Evolutionary conservation across 108 stramenopile genomes (phyloP), one percentile per base, ranked within the genome.

Genomic region (Chaetoceros tenuissimus): DNA sequence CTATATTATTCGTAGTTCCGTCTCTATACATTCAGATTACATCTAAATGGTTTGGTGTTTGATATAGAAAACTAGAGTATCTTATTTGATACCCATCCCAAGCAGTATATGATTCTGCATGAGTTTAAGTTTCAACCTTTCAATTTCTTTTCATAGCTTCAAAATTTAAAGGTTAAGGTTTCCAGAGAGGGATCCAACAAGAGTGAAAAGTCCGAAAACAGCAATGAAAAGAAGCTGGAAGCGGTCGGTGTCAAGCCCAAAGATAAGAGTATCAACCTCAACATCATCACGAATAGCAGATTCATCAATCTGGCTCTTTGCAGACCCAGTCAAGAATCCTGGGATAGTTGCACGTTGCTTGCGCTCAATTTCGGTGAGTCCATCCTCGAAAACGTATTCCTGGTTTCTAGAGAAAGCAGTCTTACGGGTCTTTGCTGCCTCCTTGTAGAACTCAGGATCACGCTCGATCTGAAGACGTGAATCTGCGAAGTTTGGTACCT

Each of bases 191-290:
- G 55, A 62, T 63, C 74, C 74, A 21, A 75, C 74, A 43, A 75
- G 65, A 46, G 74, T 62, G 60, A 75, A 75, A 28, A 75, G 69
- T 16, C 68, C 68, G 55, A 75, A 75, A 30, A 70, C 45, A 59
- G 60, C 24, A 64, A 75, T 69, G 69, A 75, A 75, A 29, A 75
- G 60, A 31, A 75, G 74, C 63, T 75, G 74, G 74, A 75, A 75
- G 18, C 74, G 63, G 31, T 75, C 74, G 22, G 50, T 56, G 25
- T 51, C 28, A 21, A 75, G 65, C 30, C 74, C 74, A 53, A 75
- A 75, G 31, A 53, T 47, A 47, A 58, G 67, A 16, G 23, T 31
- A 17, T 55, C 23, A 19, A 31, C 73, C 18, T 65, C 73, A 46
- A 79, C 59, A 28, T 79, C 78, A 46, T 60, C 68, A 57, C 69